Conservation (phyloP, 257 asterid genomes). For the Plantago ovata region DNA sequence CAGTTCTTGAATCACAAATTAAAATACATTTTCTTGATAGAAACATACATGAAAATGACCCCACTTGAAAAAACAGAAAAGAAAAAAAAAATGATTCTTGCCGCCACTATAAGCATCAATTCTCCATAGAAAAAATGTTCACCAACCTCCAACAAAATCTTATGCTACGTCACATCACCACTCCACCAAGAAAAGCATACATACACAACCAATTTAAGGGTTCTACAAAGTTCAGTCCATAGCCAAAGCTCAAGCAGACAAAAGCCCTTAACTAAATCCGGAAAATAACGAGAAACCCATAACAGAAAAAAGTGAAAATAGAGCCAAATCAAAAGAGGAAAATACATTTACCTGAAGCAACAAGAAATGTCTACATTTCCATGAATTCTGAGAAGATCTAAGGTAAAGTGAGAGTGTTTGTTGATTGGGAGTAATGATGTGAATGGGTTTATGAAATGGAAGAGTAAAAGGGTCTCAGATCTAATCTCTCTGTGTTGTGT, state of each 20-base stretch:
- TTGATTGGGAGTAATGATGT: constrained; percentile 1
- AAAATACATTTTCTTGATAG: constrained; percentile 15
- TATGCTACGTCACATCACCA: constrained; percentile 31
- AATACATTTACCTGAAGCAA: constrained; percentile 33
- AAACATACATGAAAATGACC: constrained; percentile 38
- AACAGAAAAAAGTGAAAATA: constrained; percentile 2
- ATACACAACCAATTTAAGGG: constrained; percentile 9
- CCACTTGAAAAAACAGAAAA: constrained; percentile 23
- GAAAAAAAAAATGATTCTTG: constrained; percentile 16
- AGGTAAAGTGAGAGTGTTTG: background rate
- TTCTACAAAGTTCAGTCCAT: constrained; percentile 12
- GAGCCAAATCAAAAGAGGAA: constrained; percentile 7
- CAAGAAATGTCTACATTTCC: constrained; percentile 28
- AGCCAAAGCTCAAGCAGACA: constrained; percentile 12
- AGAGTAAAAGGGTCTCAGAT: constrained; percentile 37
- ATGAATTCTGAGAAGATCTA: constrained; percentile 28
- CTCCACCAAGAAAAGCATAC: constrained; percentile 13
- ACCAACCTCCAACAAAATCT: constrained; percentile 29
- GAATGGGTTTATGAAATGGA: constrained; percentile 18
- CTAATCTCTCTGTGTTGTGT: constrained; percentile 24
- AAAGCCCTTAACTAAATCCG: constrained; percentile 15
- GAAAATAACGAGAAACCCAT: constrained; percentile 13
- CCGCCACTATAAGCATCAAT: constrained; percentile 15
- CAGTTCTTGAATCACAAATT: constrained; percentile 25
- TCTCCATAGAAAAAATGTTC: too few species aligned